Evolutionary conservation across 345 rosid genomes (phyloP), one percentile per base, ranked within the genome.

Genomic region (Anacardium occidentale): DNA sequence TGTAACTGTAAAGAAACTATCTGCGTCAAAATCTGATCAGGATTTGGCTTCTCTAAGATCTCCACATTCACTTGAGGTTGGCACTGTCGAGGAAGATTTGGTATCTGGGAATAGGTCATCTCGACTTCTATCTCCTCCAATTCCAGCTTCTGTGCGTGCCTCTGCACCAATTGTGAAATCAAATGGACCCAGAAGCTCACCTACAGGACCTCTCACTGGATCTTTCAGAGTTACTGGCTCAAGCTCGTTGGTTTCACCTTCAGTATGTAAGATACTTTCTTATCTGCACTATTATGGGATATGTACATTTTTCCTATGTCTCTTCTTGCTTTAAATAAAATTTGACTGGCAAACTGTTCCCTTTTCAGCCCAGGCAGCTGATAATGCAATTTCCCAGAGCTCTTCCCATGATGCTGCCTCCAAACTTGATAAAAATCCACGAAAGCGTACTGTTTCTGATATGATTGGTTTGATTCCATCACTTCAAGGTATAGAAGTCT

Each of bases 21-120:
- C 91, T 50, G 81, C 84, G 69, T 88, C 96, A 69, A 94, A 89
- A 80, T 89, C 97, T 74, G 94, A 89, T 48, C 94, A 90, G 85
- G 94, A 94, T 80, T 82, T 90, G 82, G 62, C 85, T 78, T 88
- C 96, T 63, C 83, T 86, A 54, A 81, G 89, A 83, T 86, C 90
- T 74, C 87, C 85, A 40, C 80, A 81, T 78, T 79, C 89, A 55
- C 66, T 79, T 69, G 91, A 88, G 61, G 80, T 52, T 37, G 80
- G 81, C 60, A 54, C 80, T 62, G 42, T 81, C 76, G 88, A 90
- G 57, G 90, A 87, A 50, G 90, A 88, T 77, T 85, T 84, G 44
- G 5, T 83, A 58, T 72, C 85, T 15, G 84, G 79, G 37, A 77
- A 64, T 62, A 72, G 81, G 76, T 80, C 91, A 44, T 82, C 88